phyloP scores from a whole-genome alignment of 2,329 filamentous ascomycete species.

The Diaporthe sp. region DNA sequence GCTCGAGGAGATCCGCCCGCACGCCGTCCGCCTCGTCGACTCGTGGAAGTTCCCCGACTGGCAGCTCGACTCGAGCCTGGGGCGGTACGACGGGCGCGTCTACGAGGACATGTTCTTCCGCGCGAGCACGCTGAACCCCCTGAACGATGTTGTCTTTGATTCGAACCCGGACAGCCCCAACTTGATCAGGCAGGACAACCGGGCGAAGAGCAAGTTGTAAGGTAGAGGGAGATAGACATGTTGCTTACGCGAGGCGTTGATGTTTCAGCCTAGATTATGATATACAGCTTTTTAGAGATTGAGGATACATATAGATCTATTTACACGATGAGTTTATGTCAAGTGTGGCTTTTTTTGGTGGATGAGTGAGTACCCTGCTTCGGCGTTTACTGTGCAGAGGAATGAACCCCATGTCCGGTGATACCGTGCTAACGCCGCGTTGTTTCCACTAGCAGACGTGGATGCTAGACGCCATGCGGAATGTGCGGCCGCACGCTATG shows the following conservation, averaged over 20 bases:
- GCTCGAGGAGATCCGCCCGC: conserved; percentile 79
- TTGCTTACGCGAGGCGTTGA: neutral
- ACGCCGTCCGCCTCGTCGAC: conserved; percentile 79
- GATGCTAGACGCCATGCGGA: neutral
- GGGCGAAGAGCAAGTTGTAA: conserved; percentile 63
- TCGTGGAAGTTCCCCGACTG: conserved; percentile 84
- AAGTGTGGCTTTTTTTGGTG: neutral
- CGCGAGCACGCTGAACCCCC: conserved; percentile 79
- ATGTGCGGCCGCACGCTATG: conserved; percentile 6
- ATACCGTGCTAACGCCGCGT: neutral
- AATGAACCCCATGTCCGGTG: neutral
- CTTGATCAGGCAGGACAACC: conserved; percentile 72
- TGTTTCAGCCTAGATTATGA: conserved; percentile 10
- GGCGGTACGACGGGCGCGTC: conserved; percentile 79
- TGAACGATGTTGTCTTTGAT: conserved; percentile 80
- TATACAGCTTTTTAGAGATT: neutral
- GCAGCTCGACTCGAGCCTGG: conserved; percentile 80
- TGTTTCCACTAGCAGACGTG: neutral
- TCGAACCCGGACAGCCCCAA: conserved; percentile 76
- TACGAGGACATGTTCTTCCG: conserved; percentile 84
- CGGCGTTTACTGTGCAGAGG: neutral
- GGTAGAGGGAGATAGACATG: neutral
- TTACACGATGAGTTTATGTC: neutral
- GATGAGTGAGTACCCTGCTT: neutral
- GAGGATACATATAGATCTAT: neutral